Conservation (phyloP, 2,329 filamentous ascomycete genomes). For the Dothistroma pini region DNA sequence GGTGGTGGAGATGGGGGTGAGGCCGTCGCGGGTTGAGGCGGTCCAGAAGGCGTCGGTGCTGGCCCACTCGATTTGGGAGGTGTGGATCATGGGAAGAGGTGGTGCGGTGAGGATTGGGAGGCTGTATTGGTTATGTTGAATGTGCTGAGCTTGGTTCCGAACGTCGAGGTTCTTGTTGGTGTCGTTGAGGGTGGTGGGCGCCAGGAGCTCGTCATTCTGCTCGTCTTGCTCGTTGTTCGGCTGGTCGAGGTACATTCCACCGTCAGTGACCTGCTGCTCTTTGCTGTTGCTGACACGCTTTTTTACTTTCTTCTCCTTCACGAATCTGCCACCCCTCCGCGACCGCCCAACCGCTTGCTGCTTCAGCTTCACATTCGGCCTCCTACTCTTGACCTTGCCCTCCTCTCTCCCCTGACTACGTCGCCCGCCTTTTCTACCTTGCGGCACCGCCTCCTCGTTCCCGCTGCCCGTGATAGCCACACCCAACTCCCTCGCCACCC, state of each 20-base stretch:
- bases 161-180: neutral
- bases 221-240: neutral
- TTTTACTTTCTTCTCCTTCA: neutral
- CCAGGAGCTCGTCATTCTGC: neutral
- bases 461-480: neutral
- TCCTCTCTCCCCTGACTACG: neutral
- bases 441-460: neutral
- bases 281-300: neutral
- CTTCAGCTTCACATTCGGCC: neutral
- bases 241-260: neutral
- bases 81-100: neutral
- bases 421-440: neutral
- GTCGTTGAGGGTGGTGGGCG: neutral
- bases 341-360: neutral
- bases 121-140: neutral
- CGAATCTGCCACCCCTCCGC: neutral
- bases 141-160: neutral
- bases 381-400: neutral
- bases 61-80: slow-evolving; percentile 4
- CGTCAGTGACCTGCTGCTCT: neutral
- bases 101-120: neutral
- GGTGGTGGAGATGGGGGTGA: neutral
- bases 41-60: slow-evolving; percentile 3
- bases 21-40: neutral
- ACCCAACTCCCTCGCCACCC: neutral